Percentiles rank a stretch among this genome's conserved stretches.
Evolutionary conservation across 2,329 filamentous ascomycete species (phyloP).

Genomic region (Coniosporium tulheliwenetii): DNA sequence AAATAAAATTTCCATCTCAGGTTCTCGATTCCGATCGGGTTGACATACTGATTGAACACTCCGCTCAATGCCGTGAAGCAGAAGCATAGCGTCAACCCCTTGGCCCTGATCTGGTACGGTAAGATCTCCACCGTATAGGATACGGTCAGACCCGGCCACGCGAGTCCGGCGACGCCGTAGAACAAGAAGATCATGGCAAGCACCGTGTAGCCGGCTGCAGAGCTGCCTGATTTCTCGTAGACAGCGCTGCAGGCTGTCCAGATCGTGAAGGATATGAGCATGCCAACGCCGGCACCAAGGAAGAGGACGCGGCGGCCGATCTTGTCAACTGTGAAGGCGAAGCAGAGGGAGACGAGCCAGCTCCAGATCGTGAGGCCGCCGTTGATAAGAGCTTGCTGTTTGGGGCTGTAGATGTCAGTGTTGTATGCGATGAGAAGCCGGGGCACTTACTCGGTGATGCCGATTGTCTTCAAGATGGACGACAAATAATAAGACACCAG

Average conservation of each 20-base stretch:
- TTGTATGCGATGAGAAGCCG: no score
- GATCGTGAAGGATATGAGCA: constrained; percentile 27
- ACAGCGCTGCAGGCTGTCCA: constrained; percentile 24
- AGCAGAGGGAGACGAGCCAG: constrained; percentile 17
- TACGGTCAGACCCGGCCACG: constrained; percentile 16
- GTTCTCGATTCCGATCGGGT: constrained; percentile 22
- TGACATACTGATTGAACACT: constrained; percentile 23
- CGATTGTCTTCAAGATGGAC: constrained; percentile 20
- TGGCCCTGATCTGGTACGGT: constrained; percentile 13
- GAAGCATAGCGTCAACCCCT: constrained; percentile 6
- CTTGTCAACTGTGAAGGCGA: constrained; percentile 24
- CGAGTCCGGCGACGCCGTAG: constrained; percentile 24
- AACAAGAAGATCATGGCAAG: constrained; percentile 29
- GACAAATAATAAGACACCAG: constrained; percentile 21
- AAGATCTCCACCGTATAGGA: constrained; percentile 19
- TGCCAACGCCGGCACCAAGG: constrained; percentile 24
- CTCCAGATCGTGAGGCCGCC: constrained; percentile 23
- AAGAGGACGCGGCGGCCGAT: constrained; percentile 28
- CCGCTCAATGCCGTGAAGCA: background rate
- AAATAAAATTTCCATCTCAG: constrained; percentile 29
- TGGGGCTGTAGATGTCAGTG: no score
- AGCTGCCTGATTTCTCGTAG: constrained; percentile 15
- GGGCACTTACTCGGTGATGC: constrained; percentile 17
- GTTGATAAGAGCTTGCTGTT: constrained; percentile 20
- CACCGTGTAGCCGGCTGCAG: constrained; percentile 19